A percentile compares a stretch with the other conserved stretches of the same genome.
Conservation (phyloP, 352 stramenopile species). For the Phytophthora vignae region DNA sequence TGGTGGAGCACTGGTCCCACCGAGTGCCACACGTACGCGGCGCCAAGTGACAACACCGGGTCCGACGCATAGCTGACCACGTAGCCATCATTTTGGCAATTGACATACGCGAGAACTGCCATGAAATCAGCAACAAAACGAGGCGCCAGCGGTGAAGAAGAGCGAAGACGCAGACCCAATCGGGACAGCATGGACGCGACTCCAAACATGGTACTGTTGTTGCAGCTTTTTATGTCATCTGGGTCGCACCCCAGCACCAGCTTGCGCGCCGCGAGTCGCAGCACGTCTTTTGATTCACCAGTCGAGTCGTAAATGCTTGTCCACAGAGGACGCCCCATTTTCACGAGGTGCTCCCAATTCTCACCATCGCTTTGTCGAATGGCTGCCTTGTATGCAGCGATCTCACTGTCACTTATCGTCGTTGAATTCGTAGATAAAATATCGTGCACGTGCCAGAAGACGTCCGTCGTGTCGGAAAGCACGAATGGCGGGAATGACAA, state of each 20-base stretch:
- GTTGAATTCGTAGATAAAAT: background rate
- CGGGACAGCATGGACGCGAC: background rate
- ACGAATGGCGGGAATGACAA: background rate
- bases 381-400: background rate
- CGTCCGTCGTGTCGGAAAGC: constrained; percentile 1
- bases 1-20: background rate
- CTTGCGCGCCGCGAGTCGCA: background rate
- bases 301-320: background rate
- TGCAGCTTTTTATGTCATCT: background rate
- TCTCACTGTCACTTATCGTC: background rate
- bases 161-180: background rate
- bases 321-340: background rate
- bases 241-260: background rate
- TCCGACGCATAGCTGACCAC: constrained; percentile 5
- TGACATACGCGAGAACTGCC: background rate
- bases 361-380: background rate
- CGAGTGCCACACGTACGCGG: background rate
- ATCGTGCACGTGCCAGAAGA: background rate
- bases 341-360: background rate
- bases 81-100: background rate
- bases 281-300: too few relatives aligned
- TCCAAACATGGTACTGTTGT: background rate
- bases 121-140: background rate
- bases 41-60: constrained; percentile 2
- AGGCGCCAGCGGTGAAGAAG: background rate